These are phyloP conservation scores for Nicotiana knightiana DNA, from an alignment of 257 asterid genomes.

Conservation along the genomic window DNA sequence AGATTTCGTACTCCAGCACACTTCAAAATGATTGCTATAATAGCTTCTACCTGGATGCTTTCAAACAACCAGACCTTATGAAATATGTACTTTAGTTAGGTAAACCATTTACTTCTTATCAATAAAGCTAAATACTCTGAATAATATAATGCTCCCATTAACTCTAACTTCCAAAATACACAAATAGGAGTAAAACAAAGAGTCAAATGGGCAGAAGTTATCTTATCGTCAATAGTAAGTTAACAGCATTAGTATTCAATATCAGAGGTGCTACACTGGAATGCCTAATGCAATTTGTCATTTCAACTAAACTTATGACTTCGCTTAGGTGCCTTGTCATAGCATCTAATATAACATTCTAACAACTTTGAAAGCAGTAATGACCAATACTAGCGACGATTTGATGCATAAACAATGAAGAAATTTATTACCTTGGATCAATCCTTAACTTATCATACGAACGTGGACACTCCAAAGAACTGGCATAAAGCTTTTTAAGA, in stretches of 20 bases:
- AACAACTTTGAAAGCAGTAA: neutral
- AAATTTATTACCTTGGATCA: slow-evolving; percentile 63
- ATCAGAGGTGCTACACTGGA: neutral
- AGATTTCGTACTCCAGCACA: neutral
- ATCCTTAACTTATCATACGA: slow-evolving; percentile 89
- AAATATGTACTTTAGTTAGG: neutral
- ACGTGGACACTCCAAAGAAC: slow-evolving; percentile 78
- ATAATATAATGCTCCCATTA: neutral
- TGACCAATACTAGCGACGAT: neutral
- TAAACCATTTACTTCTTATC: neutral
- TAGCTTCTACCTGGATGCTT: neutral
- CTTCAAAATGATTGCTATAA: neutral
- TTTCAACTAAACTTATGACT: neutral
- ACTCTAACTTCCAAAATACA: neutral
- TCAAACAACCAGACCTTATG: neutral
- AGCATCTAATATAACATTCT: neutral
- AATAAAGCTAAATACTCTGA: neutral
- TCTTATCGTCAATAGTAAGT: neutral
- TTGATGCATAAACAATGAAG: neutral
- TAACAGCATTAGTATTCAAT: neutral
- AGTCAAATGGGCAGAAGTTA: neutral
- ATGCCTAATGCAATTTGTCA: neutral
- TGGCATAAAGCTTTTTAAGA: slow-evolving; percentile 70
- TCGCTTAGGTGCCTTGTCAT: neutral
- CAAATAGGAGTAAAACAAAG: neutral